Conservation (phyloP, 1,139 yeast genomes). For the Zygosaccharomyces pseudobailii region DNA sequence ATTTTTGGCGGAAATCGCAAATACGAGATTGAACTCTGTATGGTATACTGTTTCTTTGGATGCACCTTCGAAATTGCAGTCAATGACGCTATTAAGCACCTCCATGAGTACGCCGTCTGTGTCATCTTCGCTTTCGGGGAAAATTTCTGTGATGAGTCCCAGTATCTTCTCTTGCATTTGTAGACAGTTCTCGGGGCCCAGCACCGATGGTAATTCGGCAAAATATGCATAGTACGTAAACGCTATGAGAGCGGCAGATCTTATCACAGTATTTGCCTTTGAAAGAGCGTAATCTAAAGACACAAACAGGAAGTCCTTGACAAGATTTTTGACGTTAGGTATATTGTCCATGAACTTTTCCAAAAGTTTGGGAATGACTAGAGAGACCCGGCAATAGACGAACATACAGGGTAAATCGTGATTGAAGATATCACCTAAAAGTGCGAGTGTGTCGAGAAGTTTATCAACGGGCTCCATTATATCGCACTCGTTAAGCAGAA, state of each 20-base stretch:
- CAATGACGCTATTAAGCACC: conserved; percentile 49
- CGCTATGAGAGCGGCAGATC: conserved; percentile 49
- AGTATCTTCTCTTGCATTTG: conserved; percentile 39
- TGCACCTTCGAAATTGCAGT: conserved; percentile 34
- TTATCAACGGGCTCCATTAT: conserved; percentile 11
- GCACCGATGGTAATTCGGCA: conserved; percentile 37
- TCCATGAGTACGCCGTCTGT: conserved; percentile 75
- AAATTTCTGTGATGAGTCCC: conserved; percentile 41
- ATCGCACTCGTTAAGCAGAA: conserved; percentile 19
- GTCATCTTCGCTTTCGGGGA: conserved; percentile 72
- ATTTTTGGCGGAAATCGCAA: conserved; percentile 65
- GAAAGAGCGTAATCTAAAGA: conserved; percentile 34
- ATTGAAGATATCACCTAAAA: conserved; percentile 5
- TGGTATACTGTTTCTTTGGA: conserved; percentile 29
- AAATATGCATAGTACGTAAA: conserved; percentile 51
- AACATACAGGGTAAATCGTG: conserved; percentile 14
- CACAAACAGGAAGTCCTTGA: conserved; percentile 39
- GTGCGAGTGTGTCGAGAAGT: not conserved
- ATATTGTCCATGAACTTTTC: conserved; percentile 44
- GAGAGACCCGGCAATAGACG: conserved; percentile 43
- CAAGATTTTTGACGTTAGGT: conserved; percentile 37
- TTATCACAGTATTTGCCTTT: conserved; percentile 32
- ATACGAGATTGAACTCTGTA: conserved; percentile 50
- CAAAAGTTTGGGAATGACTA: conserved; percentile 52
- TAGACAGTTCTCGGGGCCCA: conserved; percentile 18